Conservation (phyloP, 2,329 filamentous ascomycete genomes). For the Alternaria sp. region DNA sequence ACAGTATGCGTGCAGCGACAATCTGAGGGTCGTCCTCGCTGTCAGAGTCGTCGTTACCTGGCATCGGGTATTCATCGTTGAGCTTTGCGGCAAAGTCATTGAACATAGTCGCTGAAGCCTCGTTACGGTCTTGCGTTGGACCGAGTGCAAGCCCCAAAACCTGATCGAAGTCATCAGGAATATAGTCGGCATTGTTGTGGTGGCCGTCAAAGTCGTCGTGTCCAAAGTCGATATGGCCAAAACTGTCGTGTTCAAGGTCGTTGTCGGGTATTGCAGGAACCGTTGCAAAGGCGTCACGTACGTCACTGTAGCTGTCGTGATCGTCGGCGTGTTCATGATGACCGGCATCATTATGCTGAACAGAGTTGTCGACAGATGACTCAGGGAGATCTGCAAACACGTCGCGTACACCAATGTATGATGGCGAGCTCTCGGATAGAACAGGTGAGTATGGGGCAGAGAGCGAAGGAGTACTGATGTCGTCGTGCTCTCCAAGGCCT, state of each 20-base stretch:
- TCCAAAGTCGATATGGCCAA: background rate
- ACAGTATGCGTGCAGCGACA: background rate
- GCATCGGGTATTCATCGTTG: background rate
- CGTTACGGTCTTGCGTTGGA: background rate
- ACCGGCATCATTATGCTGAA: background rate
- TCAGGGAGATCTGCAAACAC: background rate
- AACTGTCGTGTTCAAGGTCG: background rate
- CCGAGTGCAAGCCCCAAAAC: background rate
- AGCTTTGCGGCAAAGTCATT: background rate
- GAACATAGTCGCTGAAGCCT: background rate
- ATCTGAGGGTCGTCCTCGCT: background rate
- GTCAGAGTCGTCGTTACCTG: background rate
- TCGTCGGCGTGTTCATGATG: background rate
- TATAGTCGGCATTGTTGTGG: background rate
- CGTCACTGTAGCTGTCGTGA: background rate
- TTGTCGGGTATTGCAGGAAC: background rate
- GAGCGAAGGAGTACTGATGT: background rate
- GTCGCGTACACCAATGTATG: background rate
- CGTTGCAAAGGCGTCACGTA: background rate
- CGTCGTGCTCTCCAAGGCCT: background rate
- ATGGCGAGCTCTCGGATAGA: background rate
- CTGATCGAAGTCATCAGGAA: background rate
- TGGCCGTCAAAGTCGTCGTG: background rate
- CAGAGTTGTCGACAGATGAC: background rate
- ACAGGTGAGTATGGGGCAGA: background rate